These are phyloP conservation scores for Salvia sclarea DNA, from an alignment of 305 asterid genomes.

Conservation along the genomic window DNA sequence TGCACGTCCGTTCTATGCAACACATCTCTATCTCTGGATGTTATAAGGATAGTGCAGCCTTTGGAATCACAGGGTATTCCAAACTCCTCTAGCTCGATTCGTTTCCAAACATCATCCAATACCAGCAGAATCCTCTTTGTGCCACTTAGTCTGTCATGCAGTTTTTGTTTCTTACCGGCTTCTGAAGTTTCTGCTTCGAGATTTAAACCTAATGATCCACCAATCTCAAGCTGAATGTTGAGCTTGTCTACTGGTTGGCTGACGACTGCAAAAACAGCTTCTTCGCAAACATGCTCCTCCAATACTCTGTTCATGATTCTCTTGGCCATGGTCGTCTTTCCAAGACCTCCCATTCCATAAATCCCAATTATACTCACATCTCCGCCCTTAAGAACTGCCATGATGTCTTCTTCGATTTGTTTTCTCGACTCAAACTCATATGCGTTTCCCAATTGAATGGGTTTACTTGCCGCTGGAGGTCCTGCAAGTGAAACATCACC, in stretches of 20 bases:
- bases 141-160: conserved; percentile 24
- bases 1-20: conserved; percentile 26
- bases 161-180: neutral
- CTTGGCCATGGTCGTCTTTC: neutral
- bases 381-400: too few species aligned
- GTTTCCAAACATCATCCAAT: too few species aligned
- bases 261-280: conserved; percentile 19
- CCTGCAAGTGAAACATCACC: neutral
- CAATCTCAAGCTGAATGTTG: conserved; percentile 35
- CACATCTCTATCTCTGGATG: neutral
- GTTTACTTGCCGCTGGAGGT: neutral
- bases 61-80: too few species aligned
- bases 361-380: conserved; percentile 2
- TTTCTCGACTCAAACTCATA: conserved; percentile 38
- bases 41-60: too few species aligned
- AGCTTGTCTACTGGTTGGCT: conserved; percentile 1
- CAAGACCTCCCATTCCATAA: conserved; percentile 3
- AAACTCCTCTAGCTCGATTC: too few species aligned
- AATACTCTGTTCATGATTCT: too few species aligned
- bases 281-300: conserved; percentile 30
- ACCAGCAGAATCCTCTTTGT: too few species aligned
- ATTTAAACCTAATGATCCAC: conserved; percentile 27
- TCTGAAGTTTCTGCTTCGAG: neutral
- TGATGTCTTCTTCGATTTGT: too few species aligned
- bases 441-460: neutral